Evolutionary conservation across 2,329 filamentous ascomycete genomes (phyloP), one percentile per base, ranked within the genome.

Genomic region (Magnaporthales sp.): DNA sequence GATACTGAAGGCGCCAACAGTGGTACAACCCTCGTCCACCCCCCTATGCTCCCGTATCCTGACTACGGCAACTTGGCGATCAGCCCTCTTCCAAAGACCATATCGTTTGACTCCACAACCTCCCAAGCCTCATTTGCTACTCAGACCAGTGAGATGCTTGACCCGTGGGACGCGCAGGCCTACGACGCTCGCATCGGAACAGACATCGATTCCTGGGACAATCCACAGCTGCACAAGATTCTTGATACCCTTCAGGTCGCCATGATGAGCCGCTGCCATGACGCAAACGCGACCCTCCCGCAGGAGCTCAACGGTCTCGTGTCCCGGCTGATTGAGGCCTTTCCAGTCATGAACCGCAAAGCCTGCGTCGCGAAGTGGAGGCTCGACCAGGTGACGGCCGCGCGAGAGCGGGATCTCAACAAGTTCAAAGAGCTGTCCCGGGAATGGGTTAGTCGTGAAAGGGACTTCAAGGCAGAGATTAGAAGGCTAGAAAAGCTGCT

Each of bases 201-300:
- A 51, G 38, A 51, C 15, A 15, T 51, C 38, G 38, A 70, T 24
- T 68, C 72, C 2, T 78, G 77, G 74, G 75, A 80, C 64, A 79
- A 76, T n/a, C 80, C 80, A 7, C 79, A 76, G 8, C 65, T 81
- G 46, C 72, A 79, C 56, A 79, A 80, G 70, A 78, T 83, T 73
- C 75, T 78, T 19, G 81, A 83, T 67, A 71, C 77, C 0, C 72
- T 84, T n/a, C 77, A 79, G 60, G 75, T 77, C 5, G 72, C 70
- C 9, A 74, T 82, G 70, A 80, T 83, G 77, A 75, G 74, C 26
- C 75, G 72, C 62, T 71, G 74, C 38, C 38, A 51, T 51, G 38
- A 51, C 38, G 19, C 38, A 7, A 15, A n/a, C 19, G 19, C 38
- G 7, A 75, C 78, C 1, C 73, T 83, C 1, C 77, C 80, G 0